phyloP scores from a whole-genome alignment of 2,329 filamentous ascomycete genomes.

The Colletotrichum gigasporum region DNA sequence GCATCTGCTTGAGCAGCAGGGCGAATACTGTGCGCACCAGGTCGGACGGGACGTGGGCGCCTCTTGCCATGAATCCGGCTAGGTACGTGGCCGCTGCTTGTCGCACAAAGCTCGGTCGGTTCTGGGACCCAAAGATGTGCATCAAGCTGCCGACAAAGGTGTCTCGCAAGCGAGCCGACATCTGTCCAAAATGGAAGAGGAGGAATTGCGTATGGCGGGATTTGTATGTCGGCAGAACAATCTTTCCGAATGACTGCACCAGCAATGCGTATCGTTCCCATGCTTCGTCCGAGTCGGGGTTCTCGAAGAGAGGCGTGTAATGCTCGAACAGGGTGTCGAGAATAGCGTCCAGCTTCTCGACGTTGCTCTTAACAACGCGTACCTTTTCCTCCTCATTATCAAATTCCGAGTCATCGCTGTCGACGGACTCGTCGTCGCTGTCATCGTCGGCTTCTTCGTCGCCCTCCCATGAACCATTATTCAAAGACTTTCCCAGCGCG shows the following conservation, averaged over 20 bases:
- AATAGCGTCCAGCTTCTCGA: conserved; percentile 91
- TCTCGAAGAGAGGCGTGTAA: conserved; percentile 77
- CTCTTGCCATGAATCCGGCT: conserved; percentile 92
- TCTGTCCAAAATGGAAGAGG: conserved; percentile 93
- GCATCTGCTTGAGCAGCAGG: conserved; percentile 80
- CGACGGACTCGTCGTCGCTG: conserved; percentile 76
- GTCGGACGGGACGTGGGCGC: conserved; percentile 79
- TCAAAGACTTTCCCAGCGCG: conserved; percentile 53
- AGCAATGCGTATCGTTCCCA: conserved; percentile 81
- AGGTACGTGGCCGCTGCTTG: conserved; percentile 92
- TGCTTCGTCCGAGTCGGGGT: conserved; percentile 74
- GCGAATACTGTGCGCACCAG: conserved; percentile 86
- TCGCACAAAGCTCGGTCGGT: conserved; percentile 59
- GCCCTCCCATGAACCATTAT: conserved; percentile 54
- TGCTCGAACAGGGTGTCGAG: conserved; percentile 88
- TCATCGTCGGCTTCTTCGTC: conserved; percentile 66
- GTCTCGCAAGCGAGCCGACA: conserved; percentile 79
- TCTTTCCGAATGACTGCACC: conserved; percentile 84
- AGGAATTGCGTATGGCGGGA: conserved; percentile 96
- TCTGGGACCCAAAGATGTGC: conserved; percentile 54
- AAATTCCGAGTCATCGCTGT: conserved; percentile 74
- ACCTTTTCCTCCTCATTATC: conserved; percentile 71
- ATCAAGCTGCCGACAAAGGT: conserved; percentile 84
- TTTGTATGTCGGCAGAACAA: conserved; percentile 89
- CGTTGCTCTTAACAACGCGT: conserved; percentile 79